These are phyloP conservation scores for Borovskyia barvae DNA, from an alignment of 208 protist species.

Conservation along the genomic window DNA sequence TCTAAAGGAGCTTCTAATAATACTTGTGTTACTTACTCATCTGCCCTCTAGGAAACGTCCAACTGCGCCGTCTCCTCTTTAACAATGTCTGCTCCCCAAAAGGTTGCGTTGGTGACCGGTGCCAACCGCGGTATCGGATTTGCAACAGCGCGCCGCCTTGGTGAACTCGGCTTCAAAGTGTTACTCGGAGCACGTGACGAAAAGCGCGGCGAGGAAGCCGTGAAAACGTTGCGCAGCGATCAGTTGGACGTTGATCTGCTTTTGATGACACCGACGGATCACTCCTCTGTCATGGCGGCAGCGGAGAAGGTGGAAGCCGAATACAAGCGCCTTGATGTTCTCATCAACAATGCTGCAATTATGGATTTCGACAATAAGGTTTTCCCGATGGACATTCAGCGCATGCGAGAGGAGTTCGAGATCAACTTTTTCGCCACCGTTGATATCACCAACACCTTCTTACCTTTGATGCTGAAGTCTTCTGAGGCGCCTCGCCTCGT, in stretches of 20 bases:
- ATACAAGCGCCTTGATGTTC: constrained; percentile 54
- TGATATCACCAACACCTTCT: constrained; percentile 70
- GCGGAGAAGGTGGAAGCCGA: constrained; percentile 37
- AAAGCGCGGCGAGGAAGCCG: constrained; percentile 51
- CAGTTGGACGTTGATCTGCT: constrained; percentile 50
- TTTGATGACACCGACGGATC: constrained; percentile 47
- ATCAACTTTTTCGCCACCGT: constrained; percentile 70
- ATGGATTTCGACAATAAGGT: constrained; percentile 37
- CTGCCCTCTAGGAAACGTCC: background rate
- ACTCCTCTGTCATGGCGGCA: constrained; percentile 48
- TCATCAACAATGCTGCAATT: constrained; percentile 81
- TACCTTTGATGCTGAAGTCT: constrained; percentile 54
- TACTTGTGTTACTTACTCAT: no score
- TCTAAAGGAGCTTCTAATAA: no score
- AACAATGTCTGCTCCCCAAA: constrained; percentile 32
- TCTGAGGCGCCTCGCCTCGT: constrained; percentile 66
- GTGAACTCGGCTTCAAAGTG: constrained; percentile 65
- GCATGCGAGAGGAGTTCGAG: constrained; percentile 52
- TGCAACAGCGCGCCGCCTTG: constrained; percentile 57
- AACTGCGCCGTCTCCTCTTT: constrained; percentile 15
- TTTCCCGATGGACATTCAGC: constrained; percentile 47
- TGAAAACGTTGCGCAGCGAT: constrained; percentile 35
- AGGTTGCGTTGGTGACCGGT: constrained; percentile 71
- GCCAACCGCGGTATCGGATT: constrained; percentile 86
- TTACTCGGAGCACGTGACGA: constrained; percentile 67